Base-by-base conservation (phyloP, 176 grass and related monocot genomes). In the Oropetium thomaeum region DNA sequence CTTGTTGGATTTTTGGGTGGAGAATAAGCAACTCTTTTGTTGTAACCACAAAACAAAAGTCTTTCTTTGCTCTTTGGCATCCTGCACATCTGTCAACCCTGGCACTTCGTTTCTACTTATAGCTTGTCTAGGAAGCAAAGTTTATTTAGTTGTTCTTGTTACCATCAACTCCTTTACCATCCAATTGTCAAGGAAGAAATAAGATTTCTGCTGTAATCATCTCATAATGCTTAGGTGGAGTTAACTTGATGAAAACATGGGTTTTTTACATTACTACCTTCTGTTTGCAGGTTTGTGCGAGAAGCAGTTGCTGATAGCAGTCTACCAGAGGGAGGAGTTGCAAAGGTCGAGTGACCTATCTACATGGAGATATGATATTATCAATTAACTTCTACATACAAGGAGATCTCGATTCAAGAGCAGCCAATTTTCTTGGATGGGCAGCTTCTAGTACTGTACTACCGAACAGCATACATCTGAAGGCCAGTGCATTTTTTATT, bases 251-350 rank as follows among this genome's bases (percentile, higher is more conserved):
- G 33, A 34, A 63, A 57, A 66, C 38, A n/a, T 32, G 82, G 22
- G 43, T 59, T 62, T 74, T 82, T 82, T 33, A 73, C 39, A 26
- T 45, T 3, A 25, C n/a, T 29, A 12, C 37, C 7, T 61, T 82
- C 9, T 87, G 40, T 52, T 73, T 78, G 58, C 43, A 87, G 85
- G 62, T 87, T 87, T 66, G 85, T 87, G 52, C 85, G 74, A 54
- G 85, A 87, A 87, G 74, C 85, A 34, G 80, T 87, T 55, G 70
- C 80, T 54, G 85, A 87, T 67, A 83, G 58, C 35, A 93, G 74
- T 61, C 68, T 83, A 67, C 80, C 74, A 43, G 74, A 87, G 70
- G 80, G 85, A 78, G 85, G 85, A 47, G 35, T 83, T 68, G 85
- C 74, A 53, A 87, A 90, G 58, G 69, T 71, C 47, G 85, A 83